phyloP scores from a whole-genome alignment of 352 stramenopile species.

The Elongisporangium anandrum region DNA sequence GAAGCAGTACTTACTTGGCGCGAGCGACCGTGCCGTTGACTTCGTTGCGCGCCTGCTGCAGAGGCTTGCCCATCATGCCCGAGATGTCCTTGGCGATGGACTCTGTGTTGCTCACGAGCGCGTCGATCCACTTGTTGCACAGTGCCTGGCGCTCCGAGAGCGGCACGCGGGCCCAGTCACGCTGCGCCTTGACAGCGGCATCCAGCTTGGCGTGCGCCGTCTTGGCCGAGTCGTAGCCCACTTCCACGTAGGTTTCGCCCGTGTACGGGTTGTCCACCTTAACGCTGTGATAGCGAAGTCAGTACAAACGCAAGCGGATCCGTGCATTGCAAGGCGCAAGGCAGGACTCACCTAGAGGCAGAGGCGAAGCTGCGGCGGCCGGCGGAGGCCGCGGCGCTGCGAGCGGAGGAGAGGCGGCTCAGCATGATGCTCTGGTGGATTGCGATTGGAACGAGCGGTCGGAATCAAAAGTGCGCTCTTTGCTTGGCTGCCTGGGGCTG shows the following conservation, averaged over 20 bases:
- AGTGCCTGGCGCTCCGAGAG: constrained; percentile 55
- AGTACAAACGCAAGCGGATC: too few relatives aligned
- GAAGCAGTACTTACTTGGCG: constrained; percentile 31
- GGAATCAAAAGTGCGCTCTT: background rate
- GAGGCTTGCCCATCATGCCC: constrained; percentile 80
- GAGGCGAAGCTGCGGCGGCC: constrained; percentile 21
- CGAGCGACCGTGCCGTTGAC: constrained; percentile 66
- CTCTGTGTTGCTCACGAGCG: constrained; percentile 49
- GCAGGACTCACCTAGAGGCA: constrained; percentile 19
- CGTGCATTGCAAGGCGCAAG: background rate
- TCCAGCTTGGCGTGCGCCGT: constrained; percentile 58
- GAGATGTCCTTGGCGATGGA: constrained; percentile 73
- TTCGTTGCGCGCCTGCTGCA: constrained; percentile 72
- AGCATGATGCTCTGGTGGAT: background rate
- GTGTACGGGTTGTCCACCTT: constrained; percentile 81
- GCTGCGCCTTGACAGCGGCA: constrained; percentile 45
- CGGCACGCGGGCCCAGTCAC: constrained; percentile 51
- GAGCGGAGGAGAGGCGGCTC: background rate
- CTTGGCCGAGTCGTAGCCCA: constrained; percentile 49
- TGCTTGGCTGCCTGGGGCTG: background rate
- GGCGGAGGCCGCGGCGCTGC: background rate
- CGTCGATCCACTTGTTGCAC: constrained; percentile 60
- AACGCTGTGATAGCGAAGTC: constrained; percentile 17
- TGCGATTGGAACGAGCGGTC: background rate
- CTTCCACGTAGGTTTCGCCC: constrained; percentile 53